A percentile compares a stretch with the other conserved stretches of the same genome.
These are phyloP conservation scores for Prunus mongolica DNA, from an alignment of 306 rosid genomes.

Conservation along the genomic window DNA sequence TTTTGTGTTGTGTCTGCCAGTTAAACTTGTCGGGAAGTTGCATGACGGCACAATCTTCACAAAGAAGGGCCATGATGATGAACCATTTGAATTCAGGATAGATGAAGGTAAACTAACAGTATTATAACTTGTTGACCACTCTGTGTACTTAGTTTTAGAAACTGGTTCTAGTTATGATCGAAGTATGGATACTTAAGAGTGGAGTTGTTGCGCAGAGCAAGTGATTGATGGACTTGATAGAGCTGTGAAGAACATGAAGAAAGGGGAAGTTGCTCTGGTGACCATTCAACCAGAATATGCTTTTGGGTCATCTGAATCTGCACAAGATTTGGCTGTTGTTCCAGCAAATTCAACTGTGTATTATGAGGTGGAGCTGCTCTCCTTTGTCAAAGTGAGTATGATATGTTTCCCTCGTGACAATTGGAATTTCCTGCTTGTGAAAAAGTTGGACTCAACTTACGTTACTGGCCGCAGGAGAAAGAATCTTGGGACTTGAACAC, in stretches of 20 bases:
- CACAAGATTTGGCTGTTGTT: slow-evolving; percentile 66
- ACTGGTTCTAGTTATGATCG: background rate
- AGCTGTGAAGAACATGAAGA: slow-evolving; percentile 82
- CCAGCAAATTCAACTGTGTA: slow-evolving; percentile 67
- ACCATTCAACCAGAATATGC: slow-evolving; percentile 79
- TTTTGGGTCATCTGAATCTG: slow-evolving; percentile 54
- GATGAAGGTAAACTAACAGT: slow-evolving; percentile 55
- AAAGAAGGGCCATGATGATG: slow-evolving; percentile 53
- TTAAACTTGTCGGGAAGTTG: slow-evolving; percentile 72
- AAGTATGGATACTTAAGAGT: background rate
- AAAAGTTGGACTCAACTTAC: background rate
- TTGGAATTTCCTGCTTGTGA: background rate
- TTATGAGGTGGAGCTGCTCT: slow-evolving; percentile 74
- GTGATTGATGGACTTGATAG: slow-evolving; percentile 85
- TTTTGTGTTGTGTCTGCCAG: slow-evolving; percentile 23
- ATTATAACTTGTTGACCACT: background rate
- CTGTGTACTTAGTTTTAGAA: background rate
- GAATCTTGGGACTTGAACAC: slow-evolving; percentile 47
- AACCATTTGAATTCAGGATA: slow-evolving; percentile 61
- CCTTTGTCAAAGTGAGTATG: slow-evolving; percentile 66
- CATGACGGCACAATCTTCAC: slow-evolving; percentile 60
- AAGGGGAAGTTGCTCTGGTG: slow-evolving; percentile 69
- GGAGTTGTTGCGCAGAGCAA: slow-evolving; percentile 48
- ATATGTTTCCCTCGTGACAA: background rate
- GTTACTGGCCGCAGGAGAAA: slow-evolving; percentile 25